Evolutionary conservation across 306 rosid genomes (phyloP).

Genomic region (Quercus variabilis): DNA sequence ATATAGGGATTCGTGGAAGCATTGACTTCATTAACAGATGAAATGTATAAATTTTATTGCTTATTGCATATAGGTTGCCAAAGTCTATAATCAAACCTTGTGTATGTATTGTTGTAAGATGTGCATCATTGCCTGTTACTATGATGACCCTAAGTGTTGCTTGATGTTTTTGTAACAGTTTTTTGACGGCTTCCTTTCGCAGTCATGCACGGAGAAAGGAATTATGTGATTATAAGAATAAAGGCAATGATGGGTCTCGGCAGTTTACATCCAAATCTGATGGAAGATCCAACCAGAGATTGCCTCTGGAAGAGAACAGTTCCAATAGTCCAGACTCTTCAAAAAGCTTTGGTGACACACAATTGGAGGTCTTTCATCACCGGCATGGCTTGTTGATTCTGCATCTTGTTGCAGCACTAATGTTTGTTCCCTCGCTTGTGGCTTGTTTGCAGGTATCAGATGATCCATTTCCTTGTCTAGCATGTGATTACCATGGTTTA

Average conservation of each 20-base stretch:
- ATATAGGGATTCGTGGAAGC: not conserved
- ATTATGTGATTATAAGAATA: constrained; percentile 35
- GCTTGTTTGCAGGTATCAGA: constrained; percentile 91
- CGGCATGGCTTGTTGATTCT: constrained; percentile 80
- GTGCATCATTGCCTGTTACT: not conserved
- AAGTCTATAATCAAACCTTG: not conserved
- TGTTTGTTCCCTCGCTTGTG: constrained; percentile 85
- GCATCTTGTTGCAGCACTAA: constrained; percentile 70
- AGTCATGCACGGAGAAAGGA: constrained; percentile 51
- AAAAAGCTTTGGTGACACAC: constrained; percentile 78
- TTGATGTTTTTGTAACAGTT: constrained; percentile 61
- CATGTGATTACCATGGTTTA: not conserved
- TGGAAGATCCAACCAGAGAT: constrained; percentile 46
- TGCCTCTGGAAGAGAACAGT: constrained; percentile 42
- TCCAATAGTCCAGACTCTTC: constrained; percentile 62
- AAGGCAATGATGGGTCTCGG: constrained; percentile 36
- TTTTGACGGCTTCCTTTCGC: constrained; percentile 82
- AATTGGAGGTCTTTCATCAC: constrained; percentile 82
- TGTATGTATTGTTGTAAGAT: constrained; percentile 3
- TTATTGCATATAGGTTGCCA: not conserved
- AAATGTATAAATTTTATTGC: not conserved
- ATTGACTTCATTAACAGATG: not conserved
- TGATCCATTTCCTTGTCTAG: constrained; percentile 12
- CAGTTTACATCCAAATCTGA: constrained; percentile 44
- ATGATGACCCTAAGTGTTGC: constrained; percentile 34